Base-by-base conservation (phyloP, 176 grass and related monocot species). In the Oryza glaberrima region DNA sequence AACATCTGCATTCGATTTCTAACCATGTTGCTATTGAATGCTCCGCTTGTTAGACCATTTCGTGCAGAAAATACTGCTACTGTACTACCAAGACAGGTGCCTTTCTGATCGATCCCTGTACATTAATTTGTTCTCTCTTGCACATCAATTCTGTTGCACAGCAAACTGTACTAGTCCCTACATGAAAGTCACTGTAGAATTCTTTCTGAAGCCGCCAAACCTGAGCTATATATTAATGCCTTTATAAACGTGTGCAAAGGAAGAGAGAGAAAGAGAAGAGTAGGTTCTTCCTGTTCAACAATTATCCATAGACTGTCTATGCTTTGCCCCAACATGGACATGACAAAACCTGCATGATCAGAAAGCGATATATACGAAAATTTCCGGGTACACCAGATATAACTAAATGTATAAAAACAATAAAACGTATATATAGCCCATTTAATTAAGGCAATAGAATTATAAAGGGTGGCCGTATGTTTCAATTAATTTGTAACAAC, bases 241-340 rank as follows among this genome's bases (percentile, higher is more conserved):
- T 75, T 16, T 30, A 49, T 5, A 17, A 58, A 58, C 54, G 54
- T 58, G 54, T 58, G 54, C 54, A 58, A 56, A 56, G 52, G 16
- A 20, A 56, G 48, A 14, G 49, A 49, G 51, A 35, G 34, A 35
- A 35, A 52, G 9, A 20, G 17, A 56, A 4, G 10, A 13, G 8
- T 30, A 54, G 48, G 73, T 56, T 56, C 73, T 35, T 75, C 41
- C 19, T 63, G 73, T 81, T 82, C 67, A 82, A 77, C 73, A 58
- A 77, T 72, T 82, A 86, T 86, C 73, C 67, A 19, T 77, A 34
- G 83, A 20, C 36, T 11, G 28, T 65, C 32, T 90, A 51, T 78
- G 74, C 70, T 80, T 78, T 16, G 70, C 69, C 47, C 47, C 63
- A 51, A 67, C 66, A 61, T n/a, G 70, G 20, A 73, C 75, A 22